Percentiles rank a stretch among this genome's conserved stretches.
phyloP scores from a whole-genome alignment of 2,329 filamentous ascomycete species.

The Alternaria tenuissima region DNA sequence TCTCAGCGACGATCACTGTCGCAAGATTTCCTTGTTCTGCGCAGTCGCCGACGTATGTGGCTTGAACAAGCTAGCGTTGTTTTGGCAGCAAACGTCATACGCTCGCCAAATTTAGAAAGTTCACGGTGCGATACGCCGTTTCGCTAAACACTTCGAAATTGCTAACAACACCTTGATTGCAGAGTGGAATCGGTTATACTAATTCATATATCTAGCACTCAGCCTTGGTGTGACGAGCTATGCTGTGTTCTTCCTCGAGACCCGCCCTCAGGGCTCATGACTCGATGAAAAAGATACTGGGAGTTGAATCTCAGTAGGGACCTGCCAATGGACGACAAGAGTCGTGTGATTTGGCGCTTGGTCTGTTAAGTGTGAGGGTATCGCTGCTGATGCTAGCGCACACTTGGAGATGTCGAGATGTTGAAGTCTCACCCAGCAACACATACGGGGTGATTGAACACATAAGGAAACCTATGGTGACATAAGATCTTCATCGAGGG shows the following conservation, averaged over 20 bases:
- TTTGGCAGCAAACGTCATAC: background rate
- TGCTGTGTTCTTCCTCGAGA: background rate
- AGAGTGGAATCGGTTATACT: background rate
- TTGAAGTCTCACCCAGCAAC: background rate
- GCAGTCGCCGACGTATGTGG: background rate
- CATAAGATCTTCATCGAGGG: too few species aligned
- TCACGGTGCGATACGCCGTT: background rate
- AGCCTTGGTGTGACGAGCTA: background rate
- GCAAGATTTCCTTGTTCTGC: background rate
- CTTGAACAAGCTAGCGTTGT: background rate
- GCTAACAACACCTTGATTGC: background rate
- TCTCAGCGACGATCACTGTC: background rate
- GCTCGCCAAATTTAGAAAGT: background rate
- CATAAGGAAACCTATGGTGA: too few species aligned
- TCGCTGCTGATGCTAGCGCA: background rate
- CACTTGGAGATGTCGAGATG: background rate
- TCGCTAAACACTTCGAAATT: background rate
- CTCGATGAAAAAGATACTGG: slow-evolving; percentile 2
- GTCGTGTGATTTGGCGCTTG: background rate
- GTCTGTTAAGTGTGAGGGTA: background rate
- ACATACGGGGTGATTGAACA: too few species aligned
- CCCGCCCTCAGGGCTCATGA: background rate
- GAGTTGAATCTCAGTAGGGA: background rate
- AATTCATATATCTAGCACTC: background rate
- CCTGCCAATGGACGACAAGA: background rate